These are phyloP conservation scores for Arabidopsis lyrata DNA, from an alignment of 441 rosid genomes.

Conservation along the genomic window DNA sequence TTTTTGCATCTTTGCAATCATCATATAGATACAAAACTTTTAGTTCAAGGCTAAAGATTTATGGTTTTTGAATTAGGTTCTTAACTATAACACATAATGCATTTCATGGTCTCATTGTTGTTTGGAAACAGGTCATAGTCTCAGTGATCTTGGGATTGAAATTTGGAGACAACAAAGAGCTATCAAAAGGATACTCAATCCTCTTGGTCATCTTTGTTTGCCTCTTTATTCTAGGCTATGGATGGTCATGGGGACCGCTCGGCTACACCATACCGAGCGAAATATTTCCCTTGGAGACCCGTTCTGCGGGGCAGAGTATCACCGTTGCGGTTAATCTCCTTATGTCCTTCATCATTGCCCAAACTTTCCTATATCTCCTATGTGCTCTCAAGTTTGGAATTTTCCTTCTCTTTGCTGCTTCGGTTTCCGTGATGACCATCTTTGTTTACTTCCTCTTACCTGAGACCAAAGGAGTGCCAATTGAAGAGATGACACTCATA, in stretches of 20 bases:
- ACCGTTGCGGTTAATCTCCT: constrained; percentile 83
- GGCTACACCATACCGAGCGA: constrained; percentile 89
- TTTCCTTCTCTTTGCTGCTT: constrained; percentile 79
- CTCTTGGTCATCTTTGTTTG: constrained; percentile 64
- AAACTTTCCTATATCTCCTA: constrained; percentile 71
- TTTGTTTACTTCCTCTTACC: constrained; percentile 72
- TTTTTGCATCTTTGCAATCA: neutral
- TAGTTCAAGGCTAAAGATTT: neutral
- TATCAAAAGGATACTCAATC: constrained; percentile 66
- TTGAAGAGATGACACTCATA: constrained; percentile 78
- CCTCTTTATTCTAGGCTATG: constrained; percentile 76
- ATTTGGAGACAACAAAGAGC: constrained; percentile 60
- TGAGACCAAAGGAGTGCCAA: constrained; percentile 83
- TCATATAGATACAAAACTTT: neutral
- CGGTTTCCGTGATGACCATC: constrained; percentile 67
- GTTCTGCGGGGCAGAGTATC: constrained; percentile 87
- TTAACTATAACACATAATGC: neutral
- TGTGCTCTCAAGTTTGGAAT: constrained; percentile 74
- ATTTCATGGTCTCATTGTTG: neutral
- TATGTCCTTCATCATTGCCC: constrained; percentile 70
- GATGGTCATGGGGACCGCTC: constrained; percentile 94
- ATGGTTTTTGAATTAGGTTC: neutral
- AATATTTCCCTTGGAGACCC: constrained; percentile 74
- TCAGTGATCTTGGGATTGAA: constrained; percentile 70
- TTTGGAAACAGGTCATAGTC: constrained; percentile 51